These are phyloP conservation scores for Eucalyptus albens DNA, from an alignment of 345 rosid genomes.

Conservation along the genomic window DNA sequence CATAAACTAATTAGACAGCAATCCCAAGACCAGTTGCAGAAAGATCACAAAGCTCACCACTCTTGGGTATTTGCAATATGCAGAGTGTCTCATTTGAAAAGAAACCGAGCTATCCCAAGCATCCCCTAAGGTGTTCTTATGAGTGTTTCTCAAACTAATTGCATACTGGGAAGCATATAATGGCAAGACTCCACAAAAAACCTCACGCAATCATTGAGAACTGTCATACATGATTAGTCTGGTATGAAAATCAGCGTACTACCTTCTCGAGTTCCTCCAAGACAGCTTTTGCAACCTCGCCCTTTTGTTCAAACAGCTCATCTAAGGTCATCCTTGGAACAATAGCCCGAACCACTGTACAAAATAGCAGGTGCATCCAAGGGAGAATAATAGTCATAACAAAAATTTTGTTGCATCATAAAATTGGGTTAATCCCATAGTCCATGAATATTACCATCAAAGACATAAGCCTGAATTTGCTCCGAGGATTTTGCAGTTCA, in stretches of 20 bases:
- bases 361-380: not conserved
- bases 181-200: not conserved
- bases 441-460: constrained; percentile 50
- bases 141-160: not conserved
- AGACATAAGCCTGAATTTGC: constrained; percentile 94
- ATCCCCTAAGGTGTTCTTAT: not conserved
- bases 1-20: not conserved
- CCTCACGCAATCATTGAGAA: not conserved
- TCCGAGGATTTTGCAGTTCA: constrained; percentile 88
- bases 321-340: constrained; percentile 86
- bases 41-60: not conserved
- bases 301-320: constrained; percentile 93
- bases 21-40: not conserved
- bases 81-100: not conserved
- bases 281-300: constrained; percentile 94
- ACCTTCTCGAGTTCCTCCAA: constrained; percentile 96
- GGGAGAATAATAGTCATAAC: not conserved
- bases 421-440: not conserved
- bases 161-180: not conserved
- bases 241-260: not conserved
- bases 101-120: not conserved
- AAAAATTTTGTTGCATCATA: not conserved
- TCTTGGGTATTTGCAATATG: not conserved
- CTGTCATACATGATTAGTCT: not conserved
- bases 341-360: constrained; percentile 82